Evolutionary conservation across 2,329 filamentous ascomycete species (phyloP).

Genomic region (Ophiostoma pallidulum): DNA sequence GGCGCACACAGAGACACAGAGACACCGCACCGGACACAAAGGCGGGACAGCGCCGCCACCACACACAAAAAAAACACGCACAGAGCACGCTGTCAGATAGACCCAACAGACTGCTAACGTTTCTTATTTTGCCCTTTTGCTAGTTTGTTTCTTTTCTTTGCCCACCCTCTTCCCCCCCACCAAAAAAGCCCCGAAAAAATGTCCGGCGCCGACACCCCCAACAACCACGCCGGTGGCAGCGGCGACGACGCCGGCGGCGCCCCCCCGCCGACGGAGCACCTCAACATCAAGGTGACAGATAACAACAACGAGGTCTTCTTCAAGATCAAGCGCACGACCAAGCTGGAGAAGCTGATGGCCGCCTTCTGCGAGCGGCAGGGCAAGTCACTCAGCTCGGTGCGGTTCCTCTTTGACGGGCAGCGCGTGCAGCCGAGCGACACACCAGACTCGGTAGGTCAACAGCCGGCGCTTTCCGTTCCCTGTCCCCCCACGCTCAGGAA

Average conservation of each 20-base stretch:
- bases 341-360: constrained; percentile 95
- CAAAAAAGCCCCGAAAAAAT: constrained; percentile 25
- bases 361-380: constrained; percentile 96
- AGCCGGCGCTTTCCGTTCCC: no score
- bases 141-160: no score
- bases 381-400: constrained; percentile 72
- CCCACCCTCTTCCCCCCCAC: neutral
- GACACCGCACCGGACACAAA: no score
- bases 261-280: constrained; percentile 51
- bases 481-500: no score
- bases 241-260: constrained; percentile 33
- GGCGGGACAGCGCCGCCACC: no score
- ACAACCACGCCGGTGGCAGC: constrained; percentile 7
- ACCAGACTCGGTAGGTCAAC: constrained; percentile 83
- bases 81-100: no score
- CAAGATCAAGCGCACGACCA: constrained; percentile 97
- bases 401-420: constrained; percentile 94
- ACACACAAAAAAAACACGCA: no score
- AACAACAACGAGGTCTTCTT: constrained; percentile 99
- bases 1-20: no score
- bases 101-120: no score
- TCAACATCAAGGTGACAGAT: constrained; percentile 99
- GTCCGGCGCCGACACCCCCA: constrained; percentile 33
- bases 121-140: no score
- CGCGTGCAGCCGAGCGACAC: constrained; percentile 84